These are phyloP conservation scores for Aspergillus incahuasiensis DNA, from an alignment of 495 filamentous ascomycete genomes.

Conservation along the genomic window DNA sequence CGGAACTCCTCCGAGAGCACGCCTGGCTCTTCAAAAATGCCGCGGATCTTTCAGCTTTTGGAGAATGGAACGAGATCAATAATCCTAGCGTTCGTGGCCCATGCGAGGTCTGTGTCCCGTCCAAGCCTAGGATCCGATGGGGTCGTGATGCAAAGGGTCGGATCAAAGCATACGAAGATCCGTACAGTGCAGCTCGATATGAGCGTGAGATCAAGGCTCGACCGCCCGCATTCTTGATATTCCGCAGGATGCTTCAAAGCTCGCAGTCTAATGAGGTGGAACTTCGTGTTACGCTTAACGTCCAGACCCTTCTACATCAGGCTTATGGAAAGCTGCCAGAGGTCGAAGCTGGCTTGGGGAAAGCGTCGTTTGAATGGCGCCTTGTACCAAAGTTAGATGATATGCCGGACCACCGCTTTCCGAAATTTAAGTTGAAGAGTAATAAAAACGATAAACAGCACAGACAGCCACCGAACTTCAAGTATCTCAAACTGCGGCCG, in stretches of 20 bases:
- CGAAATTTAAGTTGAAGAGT: constrained; percentile 35
- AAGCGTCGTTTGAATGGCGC: constrained; percentile 42
- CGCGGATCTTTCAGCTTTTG: constrained; percentile 15
- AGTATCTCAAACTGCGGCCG: constrained; percentile 28
- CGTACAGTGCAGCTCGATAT: constrained; percentile 37
- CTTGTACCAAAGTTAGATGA: constrained; percentile 45
- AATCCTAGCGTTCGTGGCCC: background rate
- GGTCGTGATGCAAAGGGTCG: constrained; percentile 14
- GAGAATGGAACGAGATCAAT: constrained; percentile 24
- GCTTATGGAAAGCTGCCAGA: constrained; percentile 39
- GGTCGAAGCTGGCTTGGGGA: background rate
- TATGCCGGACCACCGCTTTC: constrained; percentile 24
- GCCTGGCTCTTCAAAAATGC: constrained; percentile 32
- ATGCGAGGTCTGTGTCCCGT: constrained; percentile 42
- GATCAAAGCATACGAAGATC: constrained; percentile 44
- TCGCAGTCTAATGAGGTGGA: constrained; percentile 18
- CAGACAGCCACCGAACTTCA: constrained; percentile 37
- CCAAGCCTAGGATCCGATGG: constrained; percentile 39
- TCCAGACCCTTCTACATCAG: constrained; percentile 53
- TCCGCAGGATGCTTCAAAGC: constrained; percentile 16
- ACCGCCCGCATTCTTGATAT: constrained; percentile 43
- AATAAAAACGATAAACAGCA: constrained; percentile 40
- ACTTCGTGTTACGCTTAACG: constrained; percentile 49
- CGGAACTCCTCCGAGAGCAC: constrained; percentile 20
- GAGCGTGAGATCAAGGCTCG: constrained; percentile 47